Percentiles rank a stretch among this genome's conserved stretches.
Conservation (phyloP, 768 basidiomycete genomes). For the Hypsizygus marmoreus region DNA sequence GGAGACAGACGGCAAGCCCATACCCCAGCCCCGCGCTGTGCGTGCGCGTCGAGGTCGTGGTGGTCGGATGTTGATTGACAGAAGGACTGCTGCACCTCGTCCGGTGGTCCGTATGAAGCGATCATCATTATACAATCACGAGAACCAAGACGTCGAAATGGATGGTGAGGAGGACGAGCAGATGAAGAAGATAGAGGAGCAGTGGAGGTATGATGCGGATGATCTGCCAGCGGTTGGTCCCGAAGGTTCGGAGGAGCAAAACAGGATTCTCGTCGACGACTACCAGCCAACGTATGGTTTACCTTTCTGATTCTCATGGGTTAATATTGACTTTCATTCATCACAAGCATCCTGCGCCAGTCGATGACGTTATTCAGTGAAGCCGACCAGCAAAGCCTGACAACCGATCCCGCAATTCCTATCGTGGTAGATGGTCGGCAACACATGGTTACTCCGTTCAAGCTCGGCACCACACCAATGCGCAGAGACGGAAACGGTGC, state of each 20-base stretch:
- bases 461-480: conserved; percentile 38
- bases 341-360: conserved; percentile 57
- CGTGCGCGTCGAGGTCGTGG: conserved; percentile 83
- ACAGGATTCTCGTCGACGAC: conserved; percentile 72
- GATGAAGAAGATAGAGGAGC: conserved; percentile 44
- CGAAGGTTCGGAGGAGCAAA: conserved; percentile 66
- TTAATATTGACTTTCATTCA: conserved; percentile 4
- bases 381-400: conserved; percentile 48
- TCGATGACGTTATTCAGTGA: conserved; percentile 60
- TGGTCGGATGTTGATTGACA: conserved; percentile 76
- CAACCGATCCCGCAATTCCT: conserved; percentile 52
- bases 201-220: conserved; percentile 72
- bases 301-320: not conserved
- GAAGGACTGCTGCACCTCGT: conserved; percentile 45
- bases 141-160: conserved; percentile 30
- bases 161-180: conserved; percentile 35
- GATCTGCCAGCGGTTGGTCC: conserved; percentile 57
- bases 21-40: conserved; percentile 44
- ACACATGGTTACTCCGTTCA: conserved; percentile 51
- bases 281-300: conserved; percentile 52
- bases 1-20: conserved; percentile 27
- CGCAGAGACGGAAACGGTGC: conserved; percentile 34
- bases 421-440: conserved; percentile 53
- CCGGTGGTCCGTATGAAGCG: conserved; percentile 22
- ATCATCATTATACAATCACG: conserved; percentile 28